These are phyloP conservation scores for Panus rudis DNA, from an alignment of 768 basidiomycete genomes.

Conservation along the genomic window DNA sequence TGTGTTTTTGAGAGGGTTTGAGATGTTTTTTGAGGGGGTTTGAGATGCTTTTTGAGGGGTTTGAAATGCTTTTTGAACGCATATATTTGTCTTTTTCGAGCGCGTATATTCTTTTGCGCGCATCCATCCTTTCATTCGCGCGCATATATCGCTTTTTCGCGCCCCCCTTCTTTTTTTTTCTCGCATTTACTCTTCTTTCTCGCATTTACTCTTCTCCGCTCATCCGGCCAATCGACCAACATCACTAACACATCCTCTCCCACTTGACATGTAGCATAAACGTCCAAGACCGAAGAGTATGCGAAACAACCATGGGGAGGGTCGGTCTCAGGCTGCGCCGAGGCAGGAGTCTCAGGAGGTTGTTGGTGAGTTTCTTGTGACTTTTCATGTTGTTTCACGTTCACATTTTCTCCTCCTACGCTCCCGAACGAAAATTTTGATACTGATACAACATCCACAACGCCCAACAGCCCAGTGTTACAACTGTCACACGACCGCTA, in stretches of 20 bases:
- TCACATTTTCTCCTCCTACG: not conserved
- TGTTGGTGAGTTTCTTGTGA: conserved; percentile 42
- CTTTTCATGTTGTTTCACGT: not conserved
- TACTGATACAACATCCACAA: conserved; percentile 2
- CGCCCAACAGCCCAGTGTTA: conserved; percentile 65
- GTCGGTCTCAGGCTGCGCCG: conserved; percentile 53
- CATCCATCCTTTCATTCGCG: too few relatives aligned
- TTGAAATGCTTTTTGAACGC: too few relatives aligned
- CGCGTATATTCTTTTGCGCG: too few relatives aligned
- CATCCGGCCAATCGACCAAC: too few relatives aligned
- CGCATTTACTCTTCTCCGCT: conserved; percentile 1
- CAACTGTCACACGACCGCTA: conserved; percentile 86
- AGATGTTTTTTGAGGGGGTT: too few relatives aligned
- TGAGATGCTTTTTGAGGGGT: too few relatives aligned
- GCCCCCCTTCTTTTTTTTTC: too few relatives aligned
- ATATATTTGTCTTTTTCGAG: too few relatives aligned
- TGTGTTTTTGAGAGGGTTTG: not conserved
- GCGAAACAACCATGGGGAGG: conserved; percentile 71
- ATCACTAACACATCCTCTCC: too few relatives aligned
- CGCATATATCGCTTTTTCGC: too few relatives aligned
- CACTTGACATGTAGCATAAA: conserved; percentile 83
- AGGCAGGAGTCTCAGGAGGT: conserved; percentile 70
- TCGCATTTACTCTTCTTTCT: too few relatives aligned
- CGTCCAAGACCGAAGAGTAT: conserved; percentile 85
- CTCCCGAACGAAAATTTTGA: too few relatives aligned